Evolutionary conservation across 2,329 filamentous ascomycete species (phyloP).

Genomic region (Botryotinia calthae): DNA sequence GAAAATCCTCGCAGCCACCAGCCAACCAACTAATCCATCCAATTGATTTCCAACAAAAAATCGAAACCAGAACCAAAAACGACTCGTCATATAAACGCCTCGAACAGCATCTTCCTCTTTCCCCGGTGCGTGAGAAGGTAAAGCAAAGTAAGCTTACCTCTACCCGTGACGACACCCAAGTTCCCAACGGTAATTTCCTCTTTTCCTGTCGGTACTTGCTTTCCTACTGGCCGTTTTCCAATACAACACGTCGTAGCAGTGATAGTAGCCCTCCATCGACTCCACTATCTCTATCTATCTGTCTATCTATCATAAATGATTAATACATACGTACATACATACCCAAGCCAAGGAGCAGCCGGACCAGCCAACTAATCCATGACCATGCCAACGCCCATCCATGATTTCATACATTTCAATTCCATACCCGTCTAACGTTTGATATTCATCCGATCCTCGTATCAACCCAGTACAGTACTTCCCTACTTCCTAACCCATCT

Average conservation of each 20-base stretch:
- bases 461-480: neutral
- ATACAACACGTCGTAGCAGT: neutral
- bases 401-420: neutral
- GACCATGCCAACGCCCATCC: neutral
- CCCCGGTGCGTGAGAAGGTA: neutral
- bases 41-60: neutral
- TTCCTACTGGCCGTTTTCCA: neutral
- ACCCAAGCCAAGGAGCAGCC: neutral
- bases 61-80: neutral
- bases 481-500: neutral
- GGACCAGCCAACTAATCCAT: neutral
- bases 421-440: neutral
- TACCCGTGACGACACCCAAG: neutral
- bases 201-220: neutral
- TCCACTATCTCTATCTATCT: neutral
- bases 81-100: neutral
- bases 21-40: neutral
- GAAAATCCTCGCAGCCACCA: neutral
- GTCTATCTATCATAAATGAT: neutral
- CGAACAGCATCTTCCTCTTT: neutral
- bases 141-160: neutral
- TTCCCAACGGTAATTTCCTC: neutral
- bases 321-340: neutral
- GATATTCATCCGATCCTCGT: neutral
- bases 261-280: neutral